These are phyloP conservation scores for Aspergillus sp. DNA, from an alignment of 2,329 filamentous ascomycete species.

Conservation along the genomic window DNA sequence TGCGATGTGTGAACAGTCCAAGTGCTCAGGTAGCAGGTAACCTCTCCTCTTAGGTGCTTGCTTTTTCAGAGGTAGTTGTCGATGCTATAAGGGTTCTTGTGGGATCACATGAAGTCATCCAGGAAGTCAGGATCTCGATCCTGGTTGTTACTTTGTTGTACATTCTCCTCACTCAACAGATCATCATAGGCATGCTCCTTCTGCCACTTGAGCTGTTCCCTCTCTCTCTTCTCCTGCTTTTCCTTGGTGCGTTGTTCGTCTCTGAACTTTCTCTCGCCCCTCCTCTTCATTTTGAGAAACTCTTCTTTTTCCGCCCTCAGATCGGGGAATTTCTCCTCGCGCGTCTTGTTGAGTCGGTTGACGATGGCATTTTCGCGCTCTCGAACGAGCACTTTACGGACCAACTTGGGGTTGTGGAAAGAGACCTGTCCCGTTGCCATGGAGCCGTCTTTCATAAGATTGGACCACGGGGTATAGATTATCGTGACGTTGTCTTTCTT, in stretches of 20 bases:
- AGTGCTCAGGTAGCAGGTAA: background rate
- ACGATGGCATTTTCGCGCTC: slow-evolving; percentile 85
- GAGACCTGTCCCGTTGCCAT: slow-evolving; percentile 95
- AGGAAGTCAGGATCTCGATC: slow-evolving; percentile 70
- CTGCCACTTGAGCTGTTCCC: slow-evolving; percentile 86
- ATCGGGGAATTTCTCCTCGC: slow-evolving; percentile 82
- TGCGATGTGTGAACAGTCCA: background rate
- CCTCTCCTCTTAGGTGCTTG: background rate
- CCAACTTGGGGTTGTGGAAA: slow-evolving; percentile 83
- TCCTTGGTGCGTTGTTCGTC: slow-evolving; percentile 43
- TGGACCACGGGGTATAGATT: slow-evolving; percentile 97
- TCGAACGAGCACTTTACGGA: slow-evolving; percentile 77
- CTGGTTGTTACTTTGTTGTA: slow-evolving; percentile 79
- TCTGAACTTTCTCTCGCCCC: slow-evolving; percentile 56
- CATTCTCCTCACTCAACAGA: slow-evolving; percentile 77
- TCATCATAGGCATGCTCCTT: slow-evolving; percentile 99
- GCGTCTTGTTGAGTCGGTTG: slow-evolving; percentile 98
- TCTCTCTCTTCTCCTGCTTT: slow-evolving; percentile 62
- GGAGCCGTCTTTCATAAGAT: slow-evolving; percentile 89
- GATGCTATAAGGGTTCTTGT: background rate
- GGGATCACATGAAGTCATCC: slow-evolving; percentile 86
- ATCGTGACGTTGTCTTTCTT: slow-evolving; percentile 97
- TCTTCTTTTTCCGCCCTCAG: slow-evolving; percentile 80
- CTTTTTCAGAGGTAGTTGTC: background rate
- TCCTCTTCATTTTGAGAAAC: slow-evolving; percentile 67